Evolutionary conservation across 768 basidiomycete genomes (phyloP).

Genomic region (Xerocomellus intermedius): DNA sequence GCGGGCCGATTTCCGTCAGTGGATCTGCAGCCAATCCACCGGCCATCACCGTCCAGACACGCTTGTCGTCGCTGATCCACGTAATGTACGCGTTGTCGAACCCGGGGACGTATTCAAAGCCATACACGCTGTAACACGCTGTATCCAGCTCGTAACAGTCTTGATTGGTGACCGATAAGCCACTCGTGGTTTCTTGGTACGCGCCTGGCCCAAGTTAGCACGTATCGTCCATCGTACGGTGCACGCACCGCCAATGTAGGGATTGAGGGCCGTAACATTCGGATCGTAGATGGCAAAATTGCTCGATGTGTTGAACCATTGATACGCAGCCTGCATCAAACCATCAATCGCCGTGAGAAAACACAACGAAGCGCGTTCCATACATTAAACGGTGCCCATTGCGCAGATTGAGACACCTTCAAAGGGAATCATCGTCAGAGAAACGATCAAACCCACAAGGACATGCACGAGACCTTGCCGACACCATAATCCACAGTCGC

Average conservation of each 20-base stretch:
- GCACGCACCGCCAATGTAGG: conserved; percentile 43
- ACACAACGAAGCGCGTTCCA: not conserved
- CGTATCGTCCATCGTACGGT: not conserved
- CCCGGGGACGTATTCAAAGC: conserved; percentile 53
- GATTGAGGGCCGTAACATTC: conserved; percentile 37
- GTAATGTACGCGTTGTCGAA: conserved; percentile 60
- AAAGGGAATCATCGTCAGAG: conserved; percentile 9
- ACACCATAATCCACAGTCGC: conserved; percentile 36
- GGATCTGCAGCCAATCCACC: conserved; percentile 51
- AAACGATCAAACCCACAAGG: not conserved
- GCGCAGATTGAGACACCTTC: conserved; percentile 54
- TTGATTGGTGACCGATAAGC: conserved; percentile 38
- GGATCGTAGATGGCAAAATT: conserved; percentile 39
- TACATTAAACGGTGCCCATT: conserved; percentile 42
- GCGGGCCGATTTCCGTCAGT: conserved; percentile 48
- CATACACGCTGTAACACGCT: conserved; percentile 48
- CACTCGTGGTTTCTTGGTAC: conserved; percentile 42
- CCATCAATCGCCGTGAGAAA: not conserved
- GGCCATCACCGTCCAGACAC: conserved; percentile 56
- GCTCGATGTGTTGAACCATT: conserved; percentile 36
- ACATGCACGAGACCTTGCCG: conserved; percentile 33
- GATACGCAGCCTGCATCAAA: conserved; percentile 41
- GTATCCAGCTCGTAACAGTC: conserved; percentile 42
- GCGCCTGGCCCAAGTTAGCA: conserved; percentile 24
- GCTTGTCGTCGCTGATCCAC: conserved; percentile 59